These are phyloP conservation scores for Cynanchum wilfordii DNA, from an alignment of 257 asterid species.

Conservation along the genomic window DNA sequence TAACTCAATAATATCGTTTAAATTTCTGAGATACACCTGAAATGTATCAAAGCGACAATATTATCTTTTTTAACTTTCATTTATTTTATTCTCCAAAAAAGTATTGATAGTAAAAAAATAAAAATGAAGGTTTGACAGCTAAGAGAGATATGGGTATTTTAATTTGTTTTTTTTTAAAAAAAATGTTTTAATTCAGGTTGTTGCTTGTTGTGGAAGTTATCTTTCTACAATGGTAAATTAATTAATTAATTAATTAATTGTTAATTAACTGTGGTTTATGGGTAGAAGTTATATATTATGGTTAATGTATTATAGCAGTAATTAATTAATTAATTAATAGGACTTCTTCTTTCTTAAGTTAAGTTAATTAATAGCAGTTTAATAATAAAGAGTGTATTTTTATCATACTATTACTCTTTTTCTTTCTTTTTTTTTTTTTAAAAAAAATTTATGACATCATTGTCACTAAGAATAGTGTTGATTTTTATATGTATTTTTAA, in stretches of 20 bases:
- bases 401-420: too few relatives aligned
- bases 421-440: too few relatives aligned
- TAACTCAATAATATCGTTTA: too few relatives aligned
- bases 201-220: constrained; percentile 20
- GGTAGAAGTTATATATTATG: background rate
- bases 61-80: background rate
- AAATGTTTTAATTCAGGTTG: background rate
- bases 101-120: constrained; percentile 13
- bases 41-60: too few relatives aligned
- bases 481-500: background rate
- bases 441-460: background rate
- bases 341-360: background rate
- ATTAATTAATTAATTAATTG: background rate
- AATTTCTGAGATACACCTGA: too few relatives aligned
- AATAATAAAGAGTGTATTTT: too few relatives aligned
- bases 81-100: constrained; percentile 9
- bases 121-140: constrained; percentile 21
- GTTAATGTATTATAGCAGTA: too few relatives aligned
- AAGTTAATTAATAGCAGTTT: too few relatives aligned
- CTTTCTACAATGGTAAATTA: background rate
- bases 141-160: constrained; percentile 1
- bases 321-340: background rate
- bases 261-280: background rate
- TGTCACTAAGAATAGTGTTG: background rate
- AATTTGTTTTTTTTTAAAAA: too few relatives aligned